phyloP scores from a whole-genome alignment of 441 rosid genomes.

The Cnidoscolus chayamansa region DNA sequence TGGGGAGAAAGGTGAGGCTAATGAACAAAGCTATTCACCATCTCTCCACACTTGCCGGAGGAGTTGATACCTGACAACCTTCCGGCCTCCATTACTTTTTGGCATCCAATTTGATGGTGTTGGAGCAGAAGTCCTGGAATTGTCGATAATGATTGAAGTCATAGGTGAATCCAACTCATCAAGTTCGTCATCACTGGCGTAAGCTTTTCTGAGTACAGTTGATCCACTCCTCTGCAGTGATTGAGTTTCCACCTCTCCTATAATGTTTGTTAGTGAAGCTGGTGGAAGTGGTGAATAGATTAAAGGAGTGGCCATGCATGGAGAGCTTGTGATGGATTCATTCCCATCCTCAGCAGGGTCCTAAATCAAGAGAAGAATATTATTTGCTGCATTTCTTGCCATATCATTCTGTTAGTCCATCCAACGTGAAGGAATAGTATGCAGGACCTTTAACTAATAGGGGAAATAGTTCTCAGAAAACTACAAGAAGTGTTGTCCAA shows the following conservation, averaged over 20 bases:
- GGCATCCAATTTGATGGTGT: constrained; percentile 45
- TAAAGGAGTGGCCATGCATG: constrained; percentile 56
- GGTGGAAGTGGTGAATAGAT: constrained; percentile 58
- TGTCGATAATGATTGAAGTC: constrained; percentile 45
- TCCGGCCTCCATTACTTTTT: constrained; percentile 46
- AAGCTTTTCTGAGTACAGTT: constrained; percentile 54
- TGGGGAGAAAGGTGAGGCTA: not conserved
- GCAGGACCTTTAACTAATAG: not conserved
- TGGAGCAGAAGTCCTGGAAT: constrained; percentile 33
- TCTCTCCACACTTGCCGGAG: constrained; percentile 68
- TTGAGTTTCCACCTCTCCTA: constrained; percentile 49
- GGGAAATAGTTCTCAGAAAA: constrained; percentile 3
- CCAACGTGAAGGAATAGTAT: not conserved
- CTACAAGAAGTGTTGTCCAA: constrained; percentile 1
- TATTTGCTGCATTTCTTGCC: not conserved
- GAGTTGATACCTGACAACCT: constrained; percentile 66
- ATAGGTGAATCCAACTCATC: constrained; percentile 75
- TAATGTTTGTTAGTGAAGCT: constrained; percentile 45
- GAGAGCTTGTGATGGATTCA: constrained; percentile 44
- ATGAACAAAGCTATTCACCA: constrained; percentile 23
- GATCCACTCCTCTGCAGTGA: constrained; percentile 49
- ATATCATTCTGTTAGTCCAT: no score
- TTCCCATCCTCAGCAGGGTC: constrained; percentile 40
- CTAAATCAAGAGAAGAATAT: constrained; percentile 31
- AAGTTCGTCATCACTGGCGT: constrained; percentile 81